phyloP scores from a whole-genome alignment of 345 rosid species.

The Heritiera fomes region DNA sequence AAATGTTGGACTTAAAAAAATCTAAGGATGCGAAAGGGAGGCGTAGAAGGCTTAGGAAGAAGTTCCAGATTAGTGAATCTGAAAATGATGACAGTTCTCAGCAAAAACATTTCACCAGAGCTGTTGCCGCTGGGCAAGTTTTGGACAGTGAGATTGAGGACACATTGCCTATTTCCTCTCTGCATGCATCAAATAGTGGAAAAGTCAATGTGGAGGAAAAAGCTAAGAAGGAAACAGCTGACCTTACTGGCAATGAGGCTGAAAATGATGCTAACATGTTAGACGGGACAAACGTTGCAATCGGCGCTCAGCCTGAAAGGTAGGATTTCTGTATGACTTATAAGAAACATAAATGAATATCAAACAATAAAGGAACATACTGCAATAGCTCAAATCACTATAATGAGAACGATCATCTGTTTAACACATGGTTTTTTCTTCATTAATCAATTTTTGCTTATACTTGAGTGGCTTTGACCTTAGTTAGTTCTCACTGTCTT shows the following conservation, averaged over 20 bases:
- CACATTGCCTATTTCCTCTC: conserved; percentile 33
- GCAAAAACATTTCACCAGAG: neutral
- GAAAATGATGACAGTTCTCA: conserved; percentile 38
- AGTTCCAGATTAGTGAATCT: conserved; percentile 43
- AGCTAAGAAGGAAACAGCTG: neutral
- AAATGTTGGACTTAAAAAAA: conserved; percentile 5
- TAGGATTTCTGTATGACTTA: neutral
- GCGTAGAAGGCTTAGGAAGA: conserved; percentile 47
- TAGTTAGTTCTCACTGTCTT: no score
- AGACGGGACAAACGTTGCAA: neutral
- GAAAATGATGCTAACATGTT: neutral
- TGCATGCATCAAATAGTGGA: neutral
- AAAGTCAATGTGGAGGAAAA: neutral
- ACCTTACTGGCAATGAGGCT: neutral
- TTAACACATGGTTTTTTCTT: no score
- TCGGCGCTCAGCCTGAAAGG: conserved; percentile 8
- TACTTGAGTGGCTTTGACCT: no score
- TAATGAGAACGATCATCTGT: no score
- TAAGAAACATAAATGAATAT: no score
- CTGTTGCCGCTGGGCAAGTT: neutral
- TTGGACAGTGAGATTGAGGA: conserved; percentile 27
- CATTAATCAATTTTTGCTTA: no score
- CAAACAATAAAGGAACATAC: neutral
- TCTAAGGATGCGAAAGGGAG: conserved; percentile 30
- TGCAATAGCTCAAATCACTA: neutral